Evolutionary conservation across 1,284 basidiomycete genomes (phyloP).

Genomic region (Leccinum ambiguum): DNA sequence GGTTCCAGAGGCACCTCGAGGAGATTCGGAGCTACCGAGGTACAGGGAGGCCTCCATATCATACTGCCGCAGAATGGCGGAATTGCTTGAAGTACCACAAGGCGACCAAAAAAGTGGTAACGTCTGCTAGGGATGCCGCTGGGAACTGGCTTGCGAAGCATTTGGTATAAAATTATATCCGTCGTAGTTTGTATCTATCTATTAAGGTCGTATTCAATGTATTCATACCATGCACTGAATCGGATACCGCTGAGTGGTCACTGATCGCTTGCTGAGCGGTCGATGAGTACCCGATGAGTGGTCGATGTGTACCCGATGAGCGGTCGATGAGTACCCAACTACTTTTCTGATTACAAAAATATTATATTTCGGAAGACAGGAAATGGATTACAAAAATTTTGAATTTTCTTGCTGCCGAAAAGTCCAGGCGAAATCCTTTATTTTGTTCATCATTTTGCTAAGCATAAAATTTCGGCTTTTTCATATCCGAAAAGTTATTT

Average conservation of each 20-base stretch:
- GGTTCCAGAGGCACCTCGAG: conserved; percentile 9
- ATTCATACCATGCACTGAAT: neutral
- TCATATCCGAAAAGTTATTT: neutral
- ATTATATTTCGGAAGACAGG: neutral
- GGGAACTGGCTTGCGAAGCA: neutral
- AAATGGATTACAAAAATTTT: neutral
- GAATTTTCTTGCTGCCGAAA: neutral
- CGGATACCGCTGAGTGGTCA: neutral
- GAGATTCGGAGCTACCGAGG: neutral
- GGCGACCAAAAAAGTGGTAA: neutral
- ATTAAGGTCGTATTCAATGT: neutral
- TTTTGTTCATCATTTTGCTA: neutral
- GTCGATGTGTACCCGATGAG: neutral
- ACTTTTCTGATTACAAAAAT: neutral
- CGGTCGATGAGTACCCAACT: neutral
- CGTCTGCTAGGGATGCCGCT: neutral
- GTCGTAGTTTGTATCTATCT: neutral
- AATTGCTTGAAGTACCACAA: conserved; percentile 1
- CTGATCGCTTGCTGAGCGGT: neutral
- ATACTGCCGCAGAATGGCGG: neutral
- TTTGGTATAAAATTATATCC: neutral
- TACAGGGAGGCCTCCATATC: neutral
- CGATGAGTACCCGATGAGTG: neutral
- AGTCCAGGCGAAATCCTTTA: neutral
- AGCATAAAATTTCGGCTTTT: neutral